phyloP scores from a whole-genome alignment of 768 basidiomycete genomes.

The Hypholoma sublateritium region DNA sequence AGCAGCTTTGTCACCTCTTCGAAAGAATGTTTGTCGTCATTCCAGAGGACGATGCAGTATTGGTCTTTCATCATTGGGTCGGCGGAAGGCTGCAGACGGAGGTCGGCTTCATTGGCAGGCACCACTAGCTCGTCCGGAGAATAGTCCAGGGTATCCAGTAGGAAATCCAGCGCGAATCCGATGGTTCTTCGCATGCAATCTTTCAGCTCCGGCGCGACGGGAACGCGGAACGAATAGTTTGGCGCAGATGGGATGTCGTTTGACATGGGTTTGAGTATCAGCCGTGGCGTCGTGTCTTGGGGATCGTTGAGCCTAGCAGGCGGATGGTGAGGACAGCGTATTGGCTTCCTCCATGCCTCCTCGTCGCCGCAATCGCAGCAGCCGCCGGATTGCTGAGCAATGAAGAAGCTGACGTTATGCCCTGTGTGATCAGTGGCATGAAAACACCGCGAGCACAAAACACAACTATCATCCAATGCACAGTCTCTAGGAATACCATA shows the following conservation, averaged over 20 bases:
- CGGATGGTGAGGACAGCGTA: slow-evolving; percentile 78
- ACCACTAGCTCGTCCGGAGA: slow-evolving; percentile 79
- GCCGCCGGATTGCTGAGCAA: slow-evolving; percentile 87
- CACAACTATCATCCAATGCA: slow-evolving; percentile 85
- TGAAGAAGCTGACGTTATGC: slow-evolving; percentile 93
- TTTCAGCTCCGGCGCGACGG: slow-evolving; percentile 62
- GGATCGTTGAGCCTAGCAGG: slow-evolving; percentile 32
- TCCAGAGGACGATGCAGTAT: slow-evolving; percentile 87
- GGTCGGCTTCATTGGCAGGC: slow-evolving; percentile 64
- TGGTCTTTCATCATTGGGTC: slow-evolving; percentile 81
- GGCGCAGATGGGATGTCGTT: slow-evolving; percentile 60
- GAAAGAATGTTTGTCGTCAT: slow-evolving; percentile 96
- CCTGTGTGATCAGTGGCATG: slow-evolving; percentile 81
- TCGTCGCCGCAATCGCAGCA: slow-evolving; percentile 95
- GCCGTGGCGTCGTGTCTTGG: slow-evolving; percentile 41
- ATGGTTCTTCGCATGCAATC: slow-evolving; percentile 77
- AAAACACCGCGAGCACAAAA: slow-evolving; percentile 89
- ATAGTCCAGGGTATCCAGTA: slow-evolving; percentile 79
- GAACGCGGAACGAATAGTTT: slow-evolving; percentile 55
- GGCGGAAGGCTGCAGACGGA: slow-evolving; percentile 71
- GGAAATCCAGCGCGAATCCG: slow-evolving; percentile 76
- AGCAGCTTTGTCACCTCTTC: slow-evolving; percentile 82
- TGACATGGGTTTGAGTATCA: slow-evolving; percentile 37
- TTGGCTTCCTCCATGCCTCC: slow-evolving; percentile 77
- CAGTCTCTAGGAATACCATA: slow-evolving; percentile 65